Conservation (phyloP, 495 filamentous ascomycete species). For the Penicillium taxi region DNA sequence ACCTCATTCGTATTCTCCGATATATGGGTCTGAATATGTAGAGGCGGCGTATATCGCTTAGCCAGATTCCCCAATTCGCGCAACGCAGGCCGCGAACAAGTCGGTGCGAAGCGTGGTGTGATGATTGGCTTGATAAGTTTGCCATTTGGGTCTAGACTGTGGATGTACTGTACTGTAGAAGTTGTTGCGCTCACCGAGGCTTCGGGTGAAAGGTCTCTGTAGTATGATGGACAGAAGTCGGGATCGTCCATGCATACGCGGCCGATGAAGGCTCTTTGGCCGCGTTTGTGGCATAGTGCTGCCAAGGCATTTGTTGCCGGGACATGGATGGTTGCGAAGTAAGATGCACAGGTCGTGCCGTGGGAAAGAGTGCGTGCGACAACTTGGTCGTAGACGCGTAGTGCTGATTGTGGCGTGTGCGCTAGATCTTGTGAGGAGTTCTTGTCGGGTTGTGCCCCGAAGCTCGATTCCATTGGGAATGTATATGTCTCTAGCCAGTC, state of each 20-base stretch:
- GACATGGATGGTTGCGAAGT: conserved; percentile 84
- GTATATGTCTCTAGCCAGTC: conserved; percentile 92
- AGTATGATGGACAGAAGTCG: conserved; percentile 58
- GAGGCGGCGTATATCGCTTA: conserved; percentile 39
- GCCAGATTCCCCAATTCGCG: conserved; percentile 55
- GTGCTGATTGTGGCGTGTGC: conserved; percentile 36
- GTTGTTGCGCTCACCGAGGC: conserved; percentile 49
- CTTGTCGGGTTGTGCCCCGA: conserved; percentile 53
- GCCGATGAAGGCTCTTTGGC: conserved; percentile 86
- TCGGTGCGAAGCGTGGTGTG: conserved; percentile 84
- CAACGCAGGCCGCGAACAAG: conserved; percentile 57
- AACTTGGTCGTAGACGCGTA: conserved; percentile 61
- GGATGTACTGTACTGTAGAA: conserved; percentile 59
- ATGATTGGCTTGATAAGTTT: conserved; percentile 67
- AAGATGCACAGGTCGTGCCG: conserved; percentile 89
- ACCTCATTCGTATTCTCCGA: conserved; percentile 74
- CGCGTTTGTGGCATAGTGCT: conserved; percentile 60
- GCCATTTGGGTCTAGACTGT: conserved; percentile 51
- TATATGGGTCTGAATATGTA: conserved; percentile 87
- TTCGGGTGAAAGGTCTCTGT: conserved; percentile 58
- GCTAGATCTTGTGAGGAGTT: conserved; percentile 5
- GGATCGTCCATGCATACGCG: conserved; percentile 82
- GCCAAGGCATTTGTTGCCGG: conserved; percentile 81
- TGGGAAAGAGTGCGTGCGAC: conserved; percentile 73
- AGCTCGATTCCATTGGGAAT: conserved; percentile 78